Base-by-base conservation (phyloP, 2,329 filamentous ascomycete species). In the Pseudogymnoascus sp. region DNA sequence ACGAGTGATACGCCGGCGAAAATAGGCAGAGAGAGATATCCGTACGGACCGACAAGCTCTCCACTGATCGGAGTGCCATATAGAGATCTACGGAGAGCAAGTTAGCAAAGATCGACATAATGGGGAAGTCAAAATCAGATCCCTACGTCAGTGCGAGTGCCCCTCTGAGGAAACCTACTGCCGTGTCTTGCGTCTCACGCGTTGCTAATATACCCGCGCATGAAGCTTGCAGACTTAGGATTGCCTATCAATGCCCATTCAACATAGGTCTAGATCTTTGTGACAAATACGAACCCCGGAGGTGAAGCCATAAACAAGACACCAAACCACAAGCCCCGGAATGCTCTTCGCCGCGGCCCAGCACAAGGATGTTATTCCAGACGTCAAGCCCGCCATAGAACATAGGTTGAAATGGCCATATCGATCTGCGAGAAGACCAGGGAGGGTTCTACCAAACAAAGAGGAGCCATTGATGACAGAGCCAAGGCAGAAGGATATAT, bases 21-120 rank as follows among this genome's bases (percentile, higher is more conserved):
- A 4, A 71, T 64, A 5, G 66, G 67, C 2, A 71, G 44, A 23
- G 67, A 66, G 11, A 69, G 61, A 63, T 67, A 70, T 17, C 63
- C 62, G 26, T 47, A 69, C 1, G 35, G 21, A 23, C 31, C 40
- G 5, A 71, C 57, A 8, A 71, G 63, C 36, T 68, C 61, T 1
- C 68, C 68, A 23, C 67, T 69, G 10, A 69, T 69, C 2, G 69
- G 68, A 9, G 69, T 66, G 9, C 68, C 67, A 31, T 69, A 65
- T 0, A 71, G 64, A 19, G 65, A 67, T 15, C 67, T 69, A 10
- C 15, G 21, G 26, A 11, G 23, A 33, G 21, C 6, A 35, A 57
- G 10, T 57, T 57, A 57, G 50, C 15, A 19, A 17, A 57, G 10
- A 21, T 10, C 28, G 50, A n/a, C n/a, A 31, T 35, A 33, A 21